Percentiles rank a stretch among this genome's conserved stretches.
Evolutionary conservation across 108 stramenopile species (phyloP).

Genomic region (Ochromonas danica): DNA sequence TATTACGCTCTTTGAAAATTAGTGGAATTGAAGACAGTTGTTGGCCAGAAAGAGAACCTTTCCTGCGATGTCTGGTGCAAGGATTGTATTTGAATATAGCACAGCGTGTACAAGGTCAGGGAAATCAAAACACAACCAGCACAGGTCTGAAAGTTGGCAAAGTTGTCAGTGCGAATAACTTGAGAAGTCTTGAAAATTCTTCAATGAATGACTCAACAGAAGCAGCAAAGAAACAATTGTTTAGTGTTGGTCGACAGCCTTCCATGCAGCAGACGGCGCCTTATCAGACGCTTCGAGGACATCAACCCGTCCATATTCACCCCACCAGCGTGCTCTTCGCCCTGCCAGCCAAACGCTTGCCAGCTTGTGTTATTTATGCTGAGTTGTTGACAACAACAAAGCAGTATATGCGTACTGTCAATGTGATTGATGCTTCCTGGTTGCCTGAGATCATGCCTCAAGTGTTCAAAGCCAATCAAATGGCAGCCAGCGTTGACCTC

Average conservation of each 20-base stretch:
- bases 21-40: conserved; percentile 39
- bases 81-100: conserved; percentile 53
- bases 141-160: too few species aligned
- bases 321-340: background rate
- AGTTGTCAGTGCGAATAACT: background rate
- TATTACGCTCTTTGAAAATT: background rate
- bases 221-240: too few species aligned
- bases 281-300: conserved; percentile 19
- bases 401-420: conserved; percentile 24
- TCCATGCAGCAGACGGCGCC: too few species aligned
- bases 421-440: background rate
- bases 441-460: background rate
- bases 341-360: background rate
- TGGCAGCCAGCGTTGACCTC: too few species aligned
- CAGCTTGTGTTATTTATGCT: conserved; percentile 1
- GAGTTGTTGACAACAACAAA: conserved; percentile 26
- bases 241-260: too few species aligned
- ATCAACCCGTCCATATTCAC: conserved; percentile 22
- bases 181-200: background rate
- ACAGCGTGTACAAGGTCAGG: too few species aligned
- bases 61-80: conserved; percentile 49
- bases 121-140: too few species aligned
- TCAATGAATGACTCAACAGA: background rate
- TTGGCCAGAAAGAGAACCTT: conserved; percentile 43
- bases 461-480: background rate